Evolutionary conservation across 2,329 filamentous ascomycete genomes (phyloP).

Genomic region (Fusarium subglutinans): DNA sequence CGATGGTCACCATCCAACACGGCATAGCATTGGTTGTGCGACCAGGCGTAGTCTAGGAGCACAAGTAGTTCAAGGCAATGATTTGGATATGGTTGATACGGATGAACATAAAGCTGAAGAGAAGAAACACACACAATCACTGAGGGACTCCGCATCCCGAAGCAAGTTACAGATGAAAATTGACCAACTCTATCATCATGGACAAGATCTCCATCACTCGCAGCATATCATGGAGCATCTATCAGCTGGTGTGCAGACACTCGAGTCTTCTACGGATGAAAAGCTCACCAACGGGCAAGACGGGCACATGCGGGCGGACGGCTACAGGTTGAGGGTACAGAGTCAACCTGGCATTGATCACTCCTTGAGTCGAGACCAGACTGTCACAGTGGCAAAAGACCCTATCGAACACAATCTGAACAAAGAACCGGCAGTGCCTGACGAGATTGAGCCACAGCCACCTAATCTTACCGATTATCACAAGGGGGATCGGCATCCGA

Average conservation of each 20-base stretch:
- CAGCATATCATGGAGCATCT: slow-evolving; percentile 50
- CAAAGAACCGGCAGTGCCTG: slow-evolving; percentile 13
- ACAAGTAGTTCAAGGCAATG: background rate
- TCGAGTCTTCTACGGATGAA: background rate
- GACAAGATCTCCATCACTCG: slow-evolving; percentile 46
- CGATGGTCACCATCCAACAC: slow-evolving; percentile 41
- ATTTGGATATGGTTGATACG: slow-evolving; percentile 11
- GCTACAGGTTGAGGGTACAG: background rate
- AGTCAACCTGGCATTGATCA: slow-evolving; percentile 10
- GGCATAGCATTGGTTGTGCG: slow-evolving; percentile 48
- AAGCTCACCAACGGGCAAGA: slow-evolving; percentile 6
- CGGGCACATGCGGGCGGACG: background rate
- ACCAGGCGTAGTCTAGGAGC: slow-evolving; percentile 15
- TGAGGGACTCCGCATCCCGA: slow-evolving; percentile 1
- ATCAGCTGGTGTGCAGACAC: slow-evolving; percentile 31
- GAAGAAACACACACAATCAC: background rate
- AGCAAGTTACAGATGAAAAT: slow-evolving; percentile 40
- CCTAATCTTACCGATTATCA: slow-evolving; percentile 30
- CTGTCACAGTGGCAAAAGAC: slow-evolving; percentile 1
- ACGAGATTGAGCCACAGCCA: background rate
- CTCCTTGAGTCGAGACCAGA: slow-evolving; percentile 23
- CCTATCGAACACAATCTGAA: slow-evolving; percentile 18
- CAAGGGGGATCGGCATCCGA: slow-evolving; percentile 14
- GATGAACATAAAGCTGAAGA: slow-evolving; percentile 2
- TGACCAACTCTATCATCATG: slow-evolving; percentile 46